phyloP scores from a whole-genome alignment of 345 rosid species.

The Bruguiera gymnorhiza region DNA sequence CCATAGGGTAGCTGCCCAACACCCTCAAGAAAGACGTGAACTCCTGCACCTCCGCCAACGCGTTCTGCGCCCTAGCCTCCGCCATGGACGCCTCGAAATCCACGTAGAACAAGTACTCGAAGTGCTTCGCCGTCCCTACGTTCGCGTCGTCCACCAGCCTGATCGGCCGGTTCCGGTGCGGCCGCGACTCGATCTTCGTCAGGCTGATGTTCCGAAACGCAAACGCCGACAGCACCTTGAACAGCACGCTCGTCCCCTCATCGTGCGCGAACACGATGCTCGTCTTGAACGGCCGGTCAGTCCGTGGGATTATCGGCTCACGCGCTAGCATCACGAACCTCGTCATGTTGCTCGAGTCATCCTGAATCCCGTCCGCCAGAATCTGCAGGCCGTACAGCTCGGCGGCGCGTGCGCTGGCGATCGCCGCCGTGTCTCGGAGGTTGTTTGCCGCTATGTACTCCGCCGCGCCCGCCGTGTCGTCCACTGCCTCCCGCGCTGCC shows the following conservation, averaged over 20 bases:
- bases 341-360: constrained; percentile 86
- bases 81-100: constrained; percentile 99
- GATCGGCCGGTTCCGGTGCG: constrained; percentile 76
- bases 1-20: constrained; percentile 96
- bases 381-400: constrained; percentile 76
- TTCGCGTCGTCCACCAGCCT: constrained; percentile 71
- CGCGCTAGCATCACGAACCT: constrained; percentile 94
- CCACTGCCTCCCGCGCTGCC: constrained; percentile 84
- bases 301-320: constrained; percentile 92
- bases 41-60: constrained; percentile 97
- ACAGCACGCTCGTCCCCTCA: constrained; percentile 82
- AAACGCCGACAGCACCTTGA: constrained; percentile 88
- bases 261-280: constrained; percentile 98
- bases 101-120: constrained; percentile 86
- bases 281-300: constrained; percentile 91
- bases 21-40: constrained; percentile 96
- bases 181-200: constrained; percentile 94
- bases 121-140: constrained; percentile 78
- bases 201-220: constrained; percentile 85
- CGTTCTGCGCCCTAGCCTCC: constrained; percentile 86
- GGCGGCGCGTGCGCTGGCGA: constrained; percentile 92
- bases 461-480: constrained; percentile 93
- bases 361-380: constrained; percentile 85
- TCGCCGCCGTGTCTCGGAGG: constrained; percentile 80
- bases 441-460: constrained; percentile 71